Conservation (phyloP, 1,284 basidiomycete species). For the Ustilago curta region DNA sequence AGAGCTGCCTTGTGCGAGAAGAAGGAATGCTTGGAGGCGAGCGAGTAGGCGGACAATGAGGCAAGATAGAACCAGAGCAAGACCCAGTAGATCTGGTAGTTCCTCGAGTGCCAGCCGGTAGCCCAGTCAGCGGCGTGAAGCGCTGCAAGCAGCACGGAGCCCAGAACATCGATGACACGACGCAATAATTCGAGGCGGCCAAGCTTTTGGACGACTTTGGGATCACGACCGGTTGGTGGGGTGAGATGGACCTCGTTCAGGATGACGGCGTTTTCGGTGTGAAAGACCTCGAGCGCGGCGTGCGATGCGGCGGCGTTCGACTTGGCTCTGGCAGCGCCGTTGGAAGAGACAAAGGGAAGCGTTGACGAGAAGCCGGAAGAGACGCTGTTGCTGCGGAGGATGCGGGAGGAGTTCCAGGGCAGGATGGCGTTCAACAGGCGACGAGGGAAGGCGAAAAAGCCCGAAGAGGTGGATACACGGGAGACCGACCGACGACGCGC, state of each 20-base stretch:
- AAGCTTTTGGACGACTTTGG: conserved; percentile 9
- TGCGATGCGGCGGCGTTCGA: conserved; percentile 23
- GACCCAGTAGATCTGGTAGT: conserved; percentile 46
- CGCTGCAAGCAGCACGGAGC: conserved; percentile 38
- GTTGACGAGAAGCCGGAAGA: conserved; percentile 21
- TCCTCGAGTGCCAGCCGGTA: conserved; percentile 22
- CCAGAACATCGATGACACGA: conserved; percentile 49
- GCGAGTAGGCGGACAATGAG: conserved; percentile 46
- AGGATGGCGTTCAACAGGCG: conserved; percentile 39
- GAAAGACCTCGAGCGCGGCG: conserved; percentile 60
- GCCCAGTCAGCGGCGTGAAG: conserved; percentile 48
- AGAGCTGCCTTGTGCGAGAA: conserved; percentile 62
- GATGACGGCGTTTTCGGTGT: conserved; percentile 67
- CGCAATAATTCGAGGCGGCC: conserved; percentile 43
- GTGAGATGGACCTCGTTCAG: conserved; percentile 65
- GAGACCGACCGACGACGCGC: neutral
- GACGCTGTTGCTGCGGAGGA: conserved; percentile 33
- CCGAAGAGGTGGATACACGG: conserved; percentile 1
- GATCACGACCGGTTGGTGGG: conserved; percentile 32
- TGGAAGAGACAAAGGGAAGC: conserved; percentile 18
- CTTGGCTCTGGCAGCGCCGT: conserved; percentile 12
- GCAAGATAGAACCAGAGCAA: conserved; percentile 58
- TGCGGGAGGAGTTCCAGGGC: conserved; percentile 55
- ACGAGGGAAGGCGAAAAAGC: conserved; percentile 18
- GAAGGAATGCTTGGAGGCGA: conserved; percentile 48